Base-by-base conservation (phyloP, 2,329 filamentous ascomycete species). In the Lachnellula occidentalis region DNA sequence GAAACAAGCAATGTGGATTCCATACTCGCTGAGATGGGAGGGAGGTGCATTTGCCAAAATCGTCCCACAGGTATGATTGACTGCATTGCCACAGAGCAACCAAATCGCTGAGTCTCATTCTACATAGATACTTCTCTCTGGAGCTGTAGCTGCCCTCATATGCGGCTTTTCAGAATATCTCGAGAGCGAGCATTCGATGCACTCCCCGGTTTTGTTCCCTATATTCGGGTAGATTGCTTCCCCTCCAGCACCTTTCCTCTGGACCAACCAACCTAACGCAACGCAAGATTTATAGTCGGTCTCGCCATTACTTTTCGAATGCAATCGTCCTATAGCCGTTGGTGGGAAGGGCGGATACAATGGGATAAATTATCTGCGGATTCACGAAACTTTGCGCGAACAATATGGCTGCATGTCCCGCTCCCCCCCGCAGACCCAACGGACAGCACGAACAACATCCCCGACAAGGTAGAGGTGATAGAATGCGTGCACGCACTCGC, bases 241-340 rank as follows among this genome's bases (percentile, higher is more conserved):
- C 41, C 21, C 34, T 45, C 12, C 15, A 6, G 2, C 45, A 34
- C 19, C 14, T 19, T 21, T 47, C 34, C 24, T 21, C 15, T 36
- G 12, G 42, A 19, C 45, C 37, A 31, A 50, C 34, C 45, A 45
- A 50, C 19, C 4, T 24, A 17, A 42, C 17, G 37, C 37, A 47
- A 45, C 45, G 27, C 27, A 31, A 57, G 55, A 45, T 58, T 58
- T 17, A 45, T 58, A 7, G 56, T 58, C n/a, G 56, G 56, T 48
- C 52, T 58, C 8, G 56, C 56, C 1, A 58, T 58, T 19, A 51
- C 56, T 21, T 58, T 58, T 47, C 53, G 56, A n/a, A 58, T 58
- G 56, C 56, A 58, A 56, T 50, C 56, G 8, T 58, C 56, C 11
- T 58, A 58, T 34, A 56, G 45, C 37, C 50, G 56, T 5, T 58